phyloP scores from a whole-genome alignment of 345 rosid genomes.

The Hibiscus mutabilis region DNA sequence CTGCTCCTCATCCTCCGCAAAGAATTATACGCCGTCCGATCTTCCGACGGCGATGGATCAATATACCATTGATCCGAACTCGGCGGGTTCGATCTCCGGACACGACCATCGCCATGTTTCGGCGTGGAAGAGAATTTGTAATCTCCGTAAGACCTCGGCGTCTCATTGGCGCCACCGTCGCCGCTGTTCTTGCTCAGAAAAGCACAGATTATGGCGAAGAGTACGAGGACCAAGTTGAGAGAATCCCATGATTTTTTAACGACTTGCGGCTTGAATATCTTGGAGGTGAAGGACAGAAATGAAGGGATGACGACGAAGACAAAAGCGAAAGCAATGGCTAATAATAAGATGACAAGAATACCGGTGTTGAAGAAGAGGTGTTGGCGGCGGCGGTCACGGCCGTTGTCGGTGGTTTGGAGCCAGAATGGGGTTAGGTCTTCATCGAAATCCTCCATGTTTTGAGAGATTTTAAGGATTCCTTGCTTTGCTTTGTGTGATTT shows the following conservation, averaged over 20 bases:
- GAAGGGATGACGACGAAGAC: slow-evolving; percentile 34
- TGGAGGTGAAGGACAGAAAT: slow-evolving; percentile 41
- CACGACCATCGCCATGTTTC: neutral
- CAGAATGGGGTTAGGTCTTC: slow-evolving; percentile 60
- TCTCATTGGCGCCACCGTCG: slow-evolving; percentile 4
- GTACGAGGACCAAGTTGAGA: slow-evolving; percentile 59
- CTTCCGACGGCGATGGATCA: slow-evolving; percentile 18
- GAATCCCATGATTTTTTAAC: slow-evolving; percentile 77
- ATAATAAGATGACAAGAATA: slow-evolving; percentile 24
- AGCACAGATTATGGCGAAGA: slow-evolving; percentile 76
- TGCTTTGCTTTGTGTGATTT: too few species aligned
- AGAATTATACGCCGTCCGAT: slow-evolving; percentile 30
- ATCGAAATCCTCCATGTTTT: slow-evolving; percentile 44
- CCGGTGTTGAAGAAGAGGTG: slow-evolving; percentile 43
- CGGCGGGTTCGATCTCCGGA: slow-evolving; percentile 21
- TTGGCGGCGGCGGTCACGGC: slow-evolving; percentile 23
- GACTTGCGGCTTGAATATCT: slow-evolving; percentile 44
- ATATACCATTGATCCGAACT: slow-evolving; percentile 37
- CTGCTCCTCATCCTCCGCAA: slow-evolving; percentile 48
- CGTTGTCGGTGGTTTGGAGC: slow-evolving; percentile 41
- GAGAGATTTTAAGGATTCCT: neutral
- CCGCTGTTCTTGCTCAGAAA: slow-evolving; percentile 41
- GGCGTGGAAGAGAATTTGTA: slow-evolving; percentile 21
- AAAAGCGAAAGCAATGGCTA: slow-evolving; percentile 25
- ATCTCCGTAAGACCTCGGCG: slow-evolving; percentile 18